phyloP scores from a whole-genome alignment of 768 basidiomycete species.

The Podaxis sp. region DNA sequence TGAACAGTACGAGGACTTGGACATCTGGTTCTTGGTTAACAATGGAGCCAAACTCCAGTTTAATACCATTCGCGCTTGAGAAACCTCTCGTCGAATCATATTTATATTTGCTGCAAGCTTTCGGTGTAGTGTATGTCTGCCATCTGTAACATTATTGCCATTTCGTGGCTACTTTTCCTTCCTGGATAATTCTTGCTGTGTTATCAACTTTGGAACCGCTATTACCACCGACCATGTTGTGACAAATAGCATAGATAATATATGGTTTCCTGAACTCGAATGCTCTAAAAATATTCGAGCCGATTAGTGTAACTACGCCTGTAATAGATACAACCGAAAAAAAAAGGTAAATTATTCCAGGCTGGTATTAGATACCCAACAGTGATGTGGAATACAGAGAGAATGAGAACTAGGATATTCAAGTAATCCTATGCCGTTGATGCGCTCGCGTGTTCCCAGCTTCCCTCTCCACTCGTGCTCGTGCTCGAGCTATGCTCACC shows the following conservation, averaged over 20 bases:
- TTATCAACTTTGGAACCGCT: neutral
- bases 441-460: conserved; percentile 72
- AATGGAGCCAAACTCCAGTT: conserved; percentile 74
- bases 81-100: neutral
- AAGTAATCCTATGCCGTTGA: conserved; percentile 21
- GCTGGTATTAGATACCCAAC: neutral
- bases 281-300: neutral
- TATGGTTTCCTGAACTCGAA: neutral
- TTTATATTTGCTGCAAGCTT: conserved; percentile 2
- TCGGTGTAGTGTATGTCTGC: conserved; percentile 2
- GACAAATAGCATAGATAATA: neutral
- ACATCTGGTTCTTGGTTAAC: conserved; percentile 80
- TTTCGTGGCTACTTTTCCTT: neutral
- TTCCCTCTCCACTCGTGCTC: conserved; percentile 59
- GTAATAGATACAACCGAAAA: conserved; percentile 4
- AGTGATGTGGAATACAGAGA: neutral
- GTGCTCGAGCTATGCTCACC: conserved; percentile 31
- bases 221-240: neutral
- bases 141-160: conserved; percentile 4
- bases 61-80: conserved; percentile 13
- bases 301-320: neutral
- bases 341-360: neutral
- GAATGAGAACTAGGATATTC: neutral
- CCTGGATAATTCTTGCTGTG: neutral
- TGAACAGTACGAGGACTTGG: conserved; percentile 81